Percentiles rank a stretch among this genome's conserved stretches.
These are phyloP conservation scores for Bauhinia variegata DNA, from an alignment of 306 rosid species.

Conservation along the genomic window DNA sequence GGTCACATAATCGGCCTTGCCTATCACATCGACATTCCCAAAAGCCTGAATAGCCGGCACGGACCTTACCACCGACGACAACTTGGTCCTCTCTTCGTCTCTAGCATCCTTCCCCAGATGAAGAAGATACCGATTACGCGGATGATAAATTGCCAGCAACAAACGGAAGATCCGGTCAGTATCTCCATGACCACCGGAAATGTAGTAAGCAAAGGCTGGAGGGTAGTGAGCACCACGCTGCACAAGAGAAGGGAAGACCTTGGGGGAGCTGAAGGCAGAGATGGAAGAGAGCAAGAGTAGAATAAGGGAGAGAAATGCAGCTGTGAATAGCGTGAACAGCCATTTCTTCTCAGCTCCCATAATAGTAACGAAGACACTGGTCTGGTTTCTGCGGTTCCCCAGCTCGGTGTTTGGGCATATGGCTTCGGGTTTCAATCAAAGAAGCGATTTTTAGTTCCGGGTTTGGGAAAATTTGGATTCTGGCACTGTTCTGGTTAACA, in stretches of 20 bases:
- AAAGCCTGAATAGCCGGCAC: slow-evolving; percentile 82
- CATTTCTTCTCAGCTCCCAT: slow-evolving; percentile 97
- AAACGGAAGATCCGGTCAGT: slow-evolving; percentile 81
- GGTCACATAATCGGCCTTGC: slow-evolving; percentile 79
- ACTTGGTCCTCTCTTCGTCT: slow-evolving; percentile 62
- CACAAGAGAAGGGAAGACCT: slow-evolving; percentile 64
- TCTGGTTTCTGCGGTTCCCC: neutral
- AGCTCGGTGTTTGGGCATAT: slow-evolving; percentile 39
- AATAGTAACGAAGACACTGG: neutral
- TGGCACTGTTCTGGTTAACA: slow-evolving; percentile 31
- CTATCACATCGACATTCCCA: slow-evolving; percentile 85
- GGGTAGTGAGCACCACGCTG: slow-evolving; percentile 75
- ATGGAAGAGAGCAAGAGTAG: slow-evolving; percentile 66
- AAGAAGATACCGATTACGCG: slow-evolving; percentile 77
- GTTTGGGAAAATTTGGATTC: slow-evolving; percentile 30
- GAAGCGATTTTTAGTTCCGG: slow-evolving; percentile 37
- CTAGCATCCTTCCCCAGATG: slow-evolving; percentile 74
- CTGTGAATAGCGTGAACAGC: slow-evolving; percentile 76
- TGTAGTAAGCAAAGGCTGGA: slow-evolving; percentile 86
- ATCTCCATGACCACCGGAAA: slow-evolving; percentile 72
- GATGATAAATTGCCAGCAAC: slow-evolving; percentile 85
- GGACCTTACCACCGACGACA: slow-evolving; percentile 46
- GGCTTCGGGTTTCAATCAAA: slow-evolving; percentile 36
- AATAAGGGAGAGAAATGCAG: slow-evolving; percentile 62
- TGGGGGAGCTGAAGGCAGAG: slow-evolving; percentile 72